Conservation (phyloP, 371 early-diverging fungal species). For the Choanephora cucurbitarum region DNA sequence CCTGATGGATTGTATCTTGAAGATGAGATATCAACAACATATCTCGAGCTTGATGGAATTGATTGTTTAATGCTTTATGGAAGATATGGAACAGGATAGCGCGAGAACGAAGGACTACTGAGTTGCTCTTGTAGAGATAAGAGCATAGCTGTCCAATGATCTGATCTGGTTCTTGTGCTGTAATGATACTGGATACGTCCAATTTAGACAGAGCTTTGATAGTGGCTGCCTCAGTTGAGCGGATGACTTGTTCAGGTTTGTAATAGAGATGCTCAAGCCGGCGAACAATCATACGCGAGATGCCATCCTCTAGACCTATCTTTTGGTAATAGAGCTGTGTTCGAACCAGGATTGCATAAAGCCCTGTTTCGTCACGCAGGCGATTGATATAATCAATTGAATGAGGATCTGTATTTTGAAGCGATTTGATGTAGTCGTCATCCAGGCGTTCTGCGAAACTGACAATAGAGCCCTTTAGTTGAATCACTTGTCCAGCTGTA, state of each 20-base stretch:
- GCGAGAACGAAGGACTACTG: conserved; percentile 87
- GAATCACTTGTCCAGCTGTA: conserved; percentile 49
- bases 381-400: conserved; percentile 95
- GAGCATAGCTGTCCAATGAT: conserved; percentile 83
- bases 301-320: conserved; percentile 56
- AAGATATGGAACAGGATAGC: conserved; percentile 97
- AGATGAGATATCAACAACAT: conserved; percentile 97
- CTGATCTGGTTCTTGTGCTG: conserved; percentile 56
- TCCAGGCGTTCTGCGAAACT: conserved; percentile 93
- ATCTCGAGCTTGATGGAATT: conserved; percentile 92
- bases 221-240: conserved; percentile 46
- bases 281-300: conserved; percentile 79
- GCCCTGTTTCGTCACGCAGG: conserved; percentile 83
- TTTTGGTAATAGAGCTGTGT: conserved; percentile 79
- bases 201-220: conserved; percentile 42
- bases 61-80: conserved; percentile 93
- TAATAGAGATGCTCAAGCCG: conserved; percentile 96
- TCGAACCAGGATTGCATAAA: conserved; percentile 88
- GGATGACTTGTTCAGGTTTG: conserved; percentile 70
- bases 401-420: conserved; percentile 96
- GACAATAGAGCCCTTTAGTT: conserved; percentile 84
- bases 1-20: conserved; percentile 89
- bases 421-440: conserved; percentile 94
- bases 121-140: conserved; percentile 83
- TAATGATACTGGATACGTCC: conserved; percentile 39